These are phyloP conservation scores for Rubroboletus satanas DNA, from an alignment of 768 basidiomycete genomes.

Conservation along the genomic window DNA sequence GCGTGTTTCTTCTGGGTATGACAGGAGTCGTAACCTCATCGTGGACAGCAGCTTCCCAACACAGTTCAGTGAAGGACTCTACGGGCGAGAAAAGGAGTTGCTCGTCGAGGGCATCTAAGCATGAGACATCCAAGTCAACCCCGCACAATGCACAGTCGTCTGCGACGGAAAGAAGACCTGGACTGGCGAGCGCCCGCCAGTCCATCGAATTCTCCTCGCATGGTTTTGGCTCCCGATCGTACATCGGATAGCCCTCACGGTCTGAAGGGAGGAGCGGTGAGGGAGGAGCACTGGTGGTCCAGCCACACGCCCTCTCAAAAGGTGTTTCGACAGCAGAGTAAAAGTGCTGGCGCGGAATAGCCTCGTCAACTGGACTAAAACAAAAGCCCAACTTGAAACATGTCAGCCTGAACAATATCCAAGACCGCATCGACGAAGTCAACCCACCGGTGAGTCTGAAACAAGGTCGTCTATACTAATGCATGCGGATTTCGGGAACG, in stretches of 20 bases:
- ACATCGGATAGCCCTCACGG: slow-evolving; percentile 8
- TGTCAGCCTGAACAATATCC: slow-evolving; percentile 2
- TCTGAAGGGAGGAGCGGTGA: slow-evolving; percentile 3
- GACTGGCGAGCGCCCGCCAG: neutral
- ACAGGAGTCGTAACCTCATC: slow-evolving; percentile 17
- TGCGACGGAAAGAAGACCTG: slow-evolving; percentile 11
- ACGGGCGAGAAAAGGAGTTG: slow-evolving; percentile 38
- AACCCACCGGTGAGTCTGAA: slow-evolving; percentile 27
- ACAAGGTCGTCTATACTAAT: slow-evolving; percentile 31
- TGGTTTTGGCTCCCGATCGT: slow-evolving; percentile 2
- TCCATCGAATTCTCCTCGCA: slow-evolving; percentile 1
- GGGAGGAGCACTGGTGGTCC: slow-evolving; percentile 18
- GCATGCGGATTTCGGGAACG: slow-evolving; percentile 33
- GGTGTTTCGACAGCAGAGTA: slow-evolving; percentile 14
- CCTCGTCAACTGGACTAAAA: slow-evolving; percentile 20
- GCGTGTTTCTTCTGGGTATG: neutral
- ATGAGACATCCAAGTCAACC: slow-evolving; percentile 35
- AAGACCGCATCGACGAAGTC: neutral
- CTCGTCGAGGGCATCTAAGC: slow-evolving; percentile 37
- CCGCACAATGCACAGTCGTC: slow-evolving; percentile 28
- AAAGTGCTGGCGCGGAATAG: slow-evolving; percentile 4
- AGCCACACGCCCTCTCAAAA: slow-evolving; percentile 19
- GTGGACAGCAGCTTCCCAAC: slow-evolving; percentile 36
- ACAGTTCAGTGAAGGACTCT: slow-evolving; percentile 39
- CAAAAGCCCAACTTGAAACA: slow-evolving; percentile 21